These are phyloP conservation scores for Aureobasidium sp. DNA, from an alignment of 2,329 filamentous ascomycete genomes.

Conservation along the genomic window DNA sequence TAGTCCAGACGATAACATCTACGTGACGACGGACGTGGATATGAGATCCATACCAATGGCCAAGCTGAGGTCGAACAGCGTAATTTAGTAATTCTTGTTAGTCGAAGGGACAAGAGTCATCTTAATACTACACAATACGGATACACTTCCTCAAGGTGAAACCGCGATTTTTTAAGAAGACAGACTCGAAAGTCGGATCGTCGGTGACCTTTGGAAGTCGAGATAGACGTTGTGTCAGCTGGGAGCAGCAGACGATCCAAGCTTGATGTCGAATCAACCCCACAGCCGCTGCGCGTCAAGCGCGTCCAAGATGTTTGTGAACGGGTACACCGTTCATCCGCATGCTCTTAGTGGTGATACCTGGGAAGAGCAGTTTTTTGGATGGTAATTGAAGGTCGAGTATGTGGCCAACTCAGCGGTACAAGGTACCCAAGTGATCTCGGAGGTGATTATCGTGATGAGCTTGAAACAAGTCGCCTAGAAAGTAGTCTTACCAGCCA, in stretches of 20 bases:
- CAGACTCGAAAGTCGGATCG: neutral
- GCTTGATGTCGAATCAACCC: neutral
- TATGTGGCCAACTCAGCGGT: neutral
- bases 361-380: neutral
- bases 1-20: neutral
- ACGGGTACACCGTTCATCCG: neutral
- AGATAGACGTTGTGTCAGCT: neutral
- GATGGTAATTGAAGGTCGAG: neutral
- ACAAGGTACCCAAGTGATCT: neutral
- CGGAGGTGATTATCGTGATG: neutral
- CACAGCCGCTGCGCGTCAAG: neutral
- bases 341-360: neutral
- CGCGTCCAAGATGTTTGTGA: neutral
- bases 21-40: constrained; percentile 5
- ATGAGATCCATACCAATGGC: neutral
- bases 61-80: neutral
- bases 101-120: too few relatives aligned
- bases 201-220: neutral
- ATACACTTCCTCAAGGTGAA: neutral
- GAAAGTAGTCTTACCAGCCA: constrained; percentile 3
- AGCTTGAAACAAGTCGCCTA: neutral
- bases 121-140: too few relatives aligned
- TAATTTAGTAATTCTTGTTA: neutral
- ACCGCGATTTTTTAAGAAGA: neutral
- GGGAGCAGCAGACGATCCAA: neutral